Percentiles rank a stretch among this genome's conserved stretches.
Evolutionary conservation across 2,329 filamentous ascomycete species (phyloP).

Genomic region (Colletotrichum shisoi): DNA sequence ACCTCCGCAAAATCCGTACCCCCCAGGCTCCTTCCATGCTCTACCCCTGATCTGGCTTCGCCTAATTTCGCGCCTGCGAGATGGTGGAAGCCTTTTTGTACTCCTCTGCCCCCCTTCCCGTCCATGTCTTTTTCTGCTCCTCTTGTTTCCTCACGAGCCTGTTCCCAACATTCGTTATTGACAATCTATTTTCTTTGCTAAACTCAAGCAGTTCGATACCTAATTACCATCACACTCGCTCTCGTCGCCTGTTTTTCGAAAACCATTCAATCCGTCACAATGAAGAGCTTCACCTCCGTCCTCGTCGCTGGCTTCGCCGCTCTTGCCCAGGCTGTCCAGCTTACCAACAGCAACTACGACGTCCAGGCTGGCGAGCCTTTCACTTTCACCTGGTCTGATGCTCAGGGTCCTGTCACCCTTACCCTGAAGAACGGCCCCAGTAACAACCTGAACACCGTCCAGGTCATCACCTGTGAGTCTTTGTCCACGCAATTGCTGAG

Average conservation of each 20-base stretch:
- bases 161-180: slow-evolving; percentile 38
- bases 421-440: slow-evolving; percentile 51
- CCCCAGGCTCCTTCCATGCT: slow-evolving; percentile 32
- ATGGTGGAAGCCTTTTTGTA: slow-evolving; percentile 37
- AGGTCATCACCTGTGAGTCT: slow-evolving; percentile 50
- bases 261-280: slow-evolving; percentile 43
- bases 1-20: slow-evolving; percentile 31
- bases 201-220: slow-evolving; percentile 34
- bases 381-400: slow-evolving; percentile 54
- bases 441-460: slow-evolving; percentile 49
- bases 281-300: slow-evolving; percentile 47
- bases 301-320: slow-evolving; percentile 47
- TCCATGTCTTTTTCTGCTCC: neutral
- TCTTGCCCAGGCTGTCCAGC: slow-evolving; percentile 45
- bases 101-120: slow-evolving; percentile 19
- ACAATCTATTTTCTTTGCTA: slow-evolving; percentile 25
- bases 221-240: slow-evolving; percentile 33
- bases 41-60: slow-evolving; percentile 35
- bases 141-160: slow-evolving; percentile 35
- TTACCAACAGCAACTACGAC: slow-evolving; percentile 50
- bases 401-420: slow-evolving; percentile 54
- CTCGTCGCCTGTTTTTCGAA: slow-evolving; percentile 32
- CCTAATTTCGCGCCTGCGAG: slow-evolving; percentile 37
- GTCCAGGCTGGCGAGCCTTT: slow-evolving; percentile 53
- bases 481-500: neutral